phyloP scores from a whole-genome alignment of 257 asterid species.

The Solanum pinnatisectum region DNA sequence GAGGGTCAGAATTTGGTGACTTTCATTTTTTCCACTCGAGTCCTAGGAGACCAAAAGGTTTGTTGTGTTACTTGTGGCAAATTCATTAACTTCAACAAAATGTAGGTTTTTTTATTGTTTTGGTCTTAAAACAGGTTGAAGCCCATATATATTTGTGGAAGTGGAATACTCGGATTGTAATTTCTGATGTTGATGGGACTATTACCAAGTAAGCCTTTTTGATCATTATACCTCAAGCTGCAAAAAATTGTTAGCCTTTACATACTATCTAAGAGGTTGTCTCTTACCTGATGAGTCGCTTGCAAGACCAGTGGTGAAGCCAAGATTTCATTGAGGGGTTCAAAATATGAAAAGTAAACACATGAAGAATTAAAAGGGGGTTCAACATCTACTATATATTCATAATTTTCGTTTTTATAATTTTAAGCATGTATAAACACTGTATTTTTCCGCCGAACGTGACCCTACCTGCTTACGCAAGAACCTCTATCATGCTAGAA shows the following conservation, averaged over 20 bases:
- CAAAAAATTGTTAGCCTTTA: not conserved
- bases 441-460: not conserved
- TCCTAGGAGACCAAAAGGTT: slow-evolving; percentile 92
- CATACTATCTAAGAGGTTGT: not conserved
- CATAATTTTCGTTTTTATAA: not conserved
- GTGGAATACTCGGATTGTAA: slow-evolving; percentile 95
- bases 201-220: slow-evolving; percentile 71
- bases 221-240: not conserved
- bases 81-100: not conserved
- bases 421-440: not conserved
- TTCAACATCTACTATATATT: not conserved
- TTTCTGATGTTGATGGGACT: slow-evolving; percentile 98
- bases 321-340: not conserved
- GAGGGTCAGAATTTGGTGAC: slow-evolving; percentile 95
- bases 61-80: slow-evolving; percentile 1
- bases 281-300: not conserved
- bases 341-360: not conserved
- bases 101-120: not conserved
- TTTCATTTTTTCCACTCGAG: slow-evolving; percentile 75
- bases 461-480: not conserved
- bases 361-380: not conserved
- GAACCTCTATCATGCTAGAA: not conserved
- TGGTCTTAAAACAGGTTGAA: slow-evolving; percentile 59
- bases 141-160: slow-evolving; percentile 99
- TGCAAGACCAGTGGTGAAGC: not conserved